Base-by-base conservation (phyloP, 2,329 filamentous ascomycete species). In the Aspergillus sp. region DNA sequence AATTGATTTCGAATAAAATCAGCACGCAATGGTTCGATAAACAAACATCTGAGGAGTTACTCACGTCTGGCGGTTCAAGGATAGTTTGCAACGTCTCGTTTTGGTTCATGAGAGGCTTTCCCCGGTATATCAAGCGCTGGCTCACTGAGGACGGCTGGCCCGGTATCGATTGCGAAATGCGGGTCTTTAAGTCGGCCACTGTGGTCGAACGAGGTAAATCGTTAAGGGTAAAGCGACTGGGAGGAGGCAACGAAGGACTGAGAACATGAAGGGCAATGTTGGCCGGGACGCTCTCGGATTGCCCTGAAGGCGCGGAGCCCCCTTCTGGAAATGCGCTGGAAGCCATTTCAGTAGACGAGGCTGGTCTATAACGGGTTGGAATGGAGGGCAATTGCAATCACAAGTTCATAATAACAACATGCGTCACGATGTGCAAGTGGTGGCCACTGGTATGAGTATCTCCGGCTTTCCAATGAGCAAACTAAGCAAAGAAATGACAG, bases 101-200 rank as follows among this genome's bases (percentile, higher is more conserved):
- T 49, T 78, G 71, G 53, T 77, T 70, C 5, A 71, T 60, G 5
- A 83, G 69, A 23, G 76, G 72, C 48, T 75, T 71, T 17, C 81
- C 81, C 44, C 73, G 67, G 55, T 81, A 82, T 17, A 84, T 81
- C 49, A 84, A 61, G 39, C 79, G 72, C 65, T 83, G 81, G 39
- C 69, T 62, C 15, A 69, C 61, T 1, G 74, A 68, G 7, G 64
- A 45, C 27, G 76, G 74, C 47, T 68, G 67, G 25, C 67, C 67
- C 7, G 76, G 69, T n/a, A 82, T 61, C 7, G 69, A 63, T 49
- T 74, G 59, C 42, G 74, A 69, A 47, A 84, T 77, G 46, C 67
- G 72, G 39, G 68, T 58, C 53, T 79, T 80, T n/a, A 84, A 65
- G 44, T 74, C 68, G 17, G 64, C 70, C 43, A 84, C 62, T 2